Evolutionary conservation across 2,329 filamentous ascomycete genomes (phyloP), one percentile per base, ranked within the genome.

Genomic region (Diaporthe sp.): DNA sequence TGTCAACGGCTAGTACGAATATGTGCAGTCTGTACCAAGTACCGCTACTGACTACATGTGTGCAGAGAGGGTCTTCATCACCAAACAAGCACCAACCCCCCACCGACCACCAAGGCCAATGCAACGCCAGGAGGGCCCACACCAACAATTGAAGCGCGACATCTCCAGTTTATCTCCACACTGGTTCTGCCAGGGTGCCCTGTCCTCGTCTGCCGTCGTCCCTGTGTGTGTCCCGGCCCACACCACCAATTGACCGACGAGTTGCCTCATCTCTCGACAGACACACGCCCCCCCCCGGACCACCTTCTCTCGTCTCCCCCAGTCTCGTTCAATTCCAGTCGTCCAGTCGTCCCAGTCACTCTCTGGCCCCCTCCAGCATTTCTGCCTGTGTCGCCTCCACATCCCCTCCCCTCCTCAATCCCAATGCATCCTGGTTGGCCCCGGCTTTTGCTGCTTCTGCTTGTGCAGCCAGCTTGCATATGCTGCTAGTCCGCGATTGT

Each of bases 381-480:
- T 61, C 71, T 63, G 55, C 53, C 44, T 61, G 57, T 53, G 31
- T 68, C 44, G 55, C 31, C 55, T 37, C 55, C 31, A 34, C 31
- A 39, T 7, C 28, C 63, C 42, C 63, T 28, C 44, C 31, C 57
- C 37, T 34, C 34, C 34, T 17, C 37, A 49, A 25, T 37, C 44
- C 28, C 44, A 51, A 25, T 13, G 10, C 44, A 53, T 53, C 63
- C 63, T 68, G 63, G 63, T 53, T 68, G 63, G 63, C 47, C 63
- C 71, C 71, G 71, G 71, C 71, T 73, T 65, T 73, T 73, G 71
- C 60, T 73, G 71, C 71, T 65, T 63, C 47, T 73, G 71, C 71
- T 65, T 63, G 58, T 63, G 57, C 39, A 71, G 25, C 71, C 58
- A 53, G 63, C 63, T 68, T 53, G 63, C 63, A 68, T 68, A 68